Evolutionary conservation across 2,329 filamentous ascomycete species (phyloP), one percentile per base, ranked within the genome.

Genomic region (Hymenoscyphus albidus): DNA sequence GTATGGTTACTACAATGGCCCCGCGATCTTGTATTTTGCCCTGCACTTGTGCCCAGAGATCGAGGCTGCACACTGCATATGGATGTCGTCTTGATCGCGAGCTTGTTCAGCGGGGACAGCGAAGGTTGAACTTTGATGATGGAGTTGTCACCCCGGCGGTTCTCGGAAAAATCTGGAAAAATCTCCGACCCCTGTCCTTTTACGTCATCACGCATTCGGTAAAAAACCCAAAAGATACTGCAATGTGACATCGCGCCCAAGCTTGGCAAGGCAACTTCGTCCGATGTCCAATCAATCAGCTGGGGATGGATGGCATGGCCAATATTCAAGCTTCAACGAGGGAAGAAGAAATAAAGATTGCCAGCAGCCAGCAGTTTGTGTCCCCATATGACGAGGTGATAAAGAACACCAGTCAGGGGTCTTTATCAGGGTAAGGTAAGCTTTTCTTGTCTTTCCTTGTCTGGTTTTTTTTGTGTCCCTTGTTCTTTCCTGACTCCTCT

Each of bases 181-280:
- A 27, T 51, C 48, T 51, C 48, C 48, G 48, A 27, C 48, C 48
- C 48, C 48, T 51, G 48, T 51, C 18, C 22, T 35, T 35, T 18
- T 27, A 51, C 48, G 48, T 51, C 48, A 51, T 27, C 18, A 12
- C 22, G 18, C 48, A 51, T 22, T 12, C 7, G 18, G 18, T n/a
- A n/a, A n/a, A n/a, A n/a, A n/a, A n/a, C n/a, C n/a, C n/a, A n/a
- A n/a, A n/a, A n/a, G n/a, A n/a, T n/a, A n/a, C n/a, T n/a, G n/a
- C n/a, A 51, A 51, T 51, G 44, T 27, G 44, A 51, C 18, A 22
- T 12, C 7, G 44, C 44, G 18, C 32, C 32, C 44, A 12, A 51
- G 10, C 48, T 51, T 51, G 48, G 48, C 48, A 51, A 51, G 48
- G n/a, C 48, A 51, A 51, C 18, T 51, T 51, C 48, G 22, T 51